Evolutionary conservation across 352 stramenopile species (phyloP).

Genomic region (Globisporangium emineosum): DNA sequence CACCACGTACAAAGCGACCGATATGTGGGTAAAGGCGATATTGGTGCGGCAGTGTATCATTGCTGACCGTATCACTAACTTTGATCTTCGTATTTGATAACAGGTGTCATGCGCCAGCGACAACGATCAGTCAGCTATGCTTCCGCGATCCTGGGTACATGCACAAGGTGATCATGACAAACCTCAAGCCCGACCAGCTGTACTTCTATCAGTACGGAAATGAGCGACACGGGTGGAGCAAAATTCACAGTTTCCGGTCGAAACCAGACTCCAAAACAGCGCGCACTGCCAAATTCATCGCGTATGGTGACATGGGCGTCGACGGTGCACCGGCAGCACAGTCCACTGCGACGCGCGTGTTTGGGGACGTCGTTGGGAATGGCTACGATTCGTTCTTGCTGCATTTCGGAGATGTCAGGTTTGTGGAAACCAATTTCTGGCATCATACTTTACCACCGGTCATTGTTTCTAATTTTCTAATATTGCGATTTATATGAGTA

Average conservation of each 20-base stretch:
- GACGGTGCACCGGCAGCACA: constrained; percentile 44
- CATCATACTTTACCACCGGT: not conserved
- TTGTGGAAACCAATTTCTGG: not conserved
- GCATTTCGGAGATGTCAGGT: constrained; percentile 80
- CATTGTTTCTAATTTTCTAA: not conserved
- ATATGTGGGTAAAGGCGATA: constrained; percentile 35
- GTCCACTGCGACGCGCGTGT: constrained; percentile 60
- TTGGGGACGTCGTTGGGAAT: constrained; percentile 41
- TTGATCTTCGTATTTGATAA: not conserved
- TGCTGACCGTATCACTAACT: not conserved
- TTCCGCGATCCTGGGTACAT: constrained; percentile 65
- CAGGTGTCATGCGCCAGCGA: constrained; percentile 62
- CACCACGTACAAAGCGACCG: constrained; percentile 12
- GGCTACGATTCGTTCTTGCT: constrained; percentile 72
- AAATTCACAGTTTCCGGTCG: constrained; percentile 28
- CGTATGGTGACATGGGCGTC: constrained; percentile 81
- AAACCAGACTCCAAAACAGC: constrained; percentile 8
- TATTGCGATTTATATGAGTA: not conserved
- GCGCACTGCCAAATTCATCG: constrained; percentile 59
- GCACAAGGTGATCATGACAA: constrained; percentile 55
- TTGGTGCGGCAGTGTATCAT: not conserved
- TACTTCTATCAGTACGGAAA: constrained; percentile 75
- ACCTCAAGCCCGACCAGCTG: constrained; percentile 32
- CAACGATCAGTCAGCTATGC: constrained; percentile 28
- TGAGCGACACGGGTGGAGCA: constrained; percentile 44